Evolutionary conservation across 495 filamentous ascomycete species (phyloP).

Genomic region (Acidiella bohemica): DNA sequence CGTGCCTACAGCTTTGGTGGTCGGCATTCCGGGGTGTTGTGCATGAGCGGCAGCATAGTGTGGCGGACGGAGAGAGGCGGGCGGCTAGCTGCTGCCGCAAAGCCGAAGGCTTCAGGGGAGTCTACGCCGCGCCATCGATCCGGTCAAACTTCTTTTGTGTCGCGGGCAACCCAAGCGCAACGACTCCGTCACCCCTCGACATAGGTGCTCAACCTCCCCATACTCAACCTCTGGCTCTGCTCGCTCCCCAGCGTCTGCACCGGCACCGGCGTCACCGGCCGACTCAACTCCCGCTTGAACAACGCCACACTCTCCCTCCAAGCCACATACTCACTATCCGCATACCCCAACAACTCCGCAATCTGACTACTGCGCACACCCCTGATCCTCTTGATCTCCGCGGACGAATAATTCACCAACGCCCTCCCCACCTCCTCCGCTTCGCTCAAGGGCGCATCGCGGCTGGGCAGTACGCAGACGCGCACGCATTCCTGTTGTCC

Average conservation of each 20-base stretch:
- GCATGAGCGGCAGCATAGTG: too few species aligned
- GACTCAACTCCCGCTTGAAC: conserved; percentile 32
- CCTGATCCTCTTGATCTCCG: conserved; percentile 71
- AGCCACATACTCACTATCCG: conserved; percentile 90
- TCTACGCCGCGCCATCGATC: too few species aligned
- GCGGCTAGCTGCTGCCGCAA: too few species aligned
- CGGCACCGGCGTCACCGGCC: conserved; percentile 26
- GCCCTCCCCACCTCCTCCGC: conserved; percentile 89
- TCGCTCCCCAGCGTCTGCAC: background rate
- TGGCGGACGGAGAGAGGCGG: too few species aligned
- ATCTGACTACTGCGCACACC: conserved; percentile 75
- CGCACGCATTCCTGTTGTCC: conserved; percentile 84
- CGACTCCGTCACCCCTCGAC: too few species aligned
- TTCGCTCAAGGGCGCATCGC: conserved; percentile 39
- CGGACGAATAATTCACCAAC: conserved; percentile 83
- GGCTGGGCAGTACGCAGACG: conserved; percentile 49
- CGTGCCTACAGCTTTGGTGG: too few species aligned
- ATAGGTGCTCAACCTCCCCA: conserved; percentile 16
- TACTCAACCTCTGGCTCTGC: conserved; percentile 7
- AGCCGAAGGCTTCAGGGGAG: too few species aligned
- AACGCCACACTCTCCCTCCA: conserved; percentile 78
- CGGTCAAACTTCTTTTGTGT: too few species aligned
- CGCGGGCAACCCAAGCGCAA: too few species aligned
- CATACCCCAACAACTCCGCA: conserved; percentile 64
- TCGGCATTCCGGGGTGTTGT: too few species aligned